phyloP scores from a whole-genome alignment of 371 early-diverging fungal genomes.

The Lichtheimia ramosa region DNA sequence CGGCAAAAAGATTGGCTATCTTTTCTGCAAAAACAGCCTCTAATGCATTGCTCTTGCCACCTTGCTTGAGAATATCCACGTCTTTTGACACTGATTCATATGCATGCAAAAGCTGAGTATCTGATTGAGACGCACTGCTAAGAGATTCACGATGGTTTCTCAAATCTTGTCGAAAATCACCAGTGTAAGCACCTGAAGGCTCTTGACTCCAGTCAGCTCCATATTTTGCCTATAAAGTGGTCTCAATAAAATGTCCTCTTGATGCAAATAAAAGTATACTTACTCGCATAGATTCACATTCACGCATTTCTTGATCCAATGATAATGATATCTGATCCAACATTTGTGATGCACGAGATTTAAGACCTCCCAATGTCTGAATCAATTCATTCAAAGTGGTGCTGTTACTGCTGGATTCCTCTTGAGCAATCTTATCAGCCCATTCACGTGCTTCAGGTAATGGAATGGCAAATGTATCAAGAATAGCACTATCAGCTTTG shows the following conservation, averaged over 20 bases:
- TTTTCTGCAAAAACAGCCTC: conserved; percentile 60
- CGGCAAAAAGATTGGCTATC: background rate
- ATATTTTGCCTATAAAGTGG: conserved; percentile 59
- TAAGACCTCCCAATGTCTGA: conserved; percentile 58
- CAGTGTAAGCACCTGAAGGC: conserved; percentile 75
- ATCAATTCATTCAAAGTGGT: conserved; percentile 56
- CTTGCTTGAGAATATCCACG: conserved; percentile 59
- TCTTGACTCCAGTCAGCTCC: conserved; percentile 81
- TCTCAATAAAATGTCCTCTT: too few species aligned
- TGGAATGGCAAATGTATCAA: conserved; percentile 54
- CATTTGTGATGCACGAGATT: conserved; percentile 55
- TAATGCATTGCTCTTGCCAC: conserved; percentile 59
- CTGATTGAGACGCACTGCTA: conserved; percentile 78
- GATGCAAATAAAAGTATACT: too few species aligned
- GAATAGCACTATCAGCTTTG: background rate
- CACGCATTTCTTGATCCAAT: conserved; percentile 86
- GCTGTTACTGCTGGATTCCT: conserved; percentile 33
- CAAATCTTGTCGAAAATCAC: conserved; percentile 76
- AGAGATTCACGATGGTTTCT: conserved; percentile 76
- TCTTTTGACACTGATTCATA: conserved; percentile 55
- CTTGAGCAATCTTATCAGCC: conserved; percentile 59
- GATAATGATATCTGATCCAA: conserved; percentile 64
- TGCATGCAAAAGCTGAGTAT: conserved; percentile 60
- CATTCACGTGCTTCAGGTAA: conserved; percentile 60
- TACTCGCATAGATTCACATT: conserved; percentile 78